Conservation (phyloP, 148 eudicot genomes). For the Arctostaphylos glauca region DNA sequence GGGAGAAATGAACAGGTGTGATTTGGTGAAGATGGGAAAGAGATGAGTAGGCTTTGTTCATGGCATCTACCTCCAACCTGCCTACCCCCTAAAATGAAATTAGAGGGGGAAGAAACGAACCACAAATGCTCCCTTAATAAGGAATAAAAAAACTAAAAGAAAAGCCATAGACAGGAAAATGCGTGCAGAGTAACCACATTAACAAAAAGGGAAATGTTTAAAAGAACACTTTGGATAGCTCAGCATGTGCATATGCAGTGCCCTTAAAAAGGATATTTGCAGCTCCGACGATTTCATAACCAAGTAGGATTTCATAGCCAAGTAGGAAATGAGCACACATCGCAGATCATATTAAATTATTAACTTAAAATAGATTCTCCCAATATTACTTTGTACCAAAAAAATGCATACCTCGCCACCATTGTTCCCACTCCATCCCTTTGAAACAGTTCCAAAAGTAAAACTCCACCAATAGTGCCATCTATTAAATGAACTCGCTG, state of each 20-base stretch:
- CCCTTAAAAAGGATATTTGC: neutral
- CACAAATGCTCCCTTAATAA: neutral
- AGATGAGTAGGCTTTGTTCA: neutral
- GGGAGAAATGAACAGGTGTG: neutral
- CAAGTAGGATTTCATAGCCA: neutral
- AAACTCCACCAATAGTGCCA: conserved; percentile 82
- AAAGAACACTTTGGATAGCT: neutral
- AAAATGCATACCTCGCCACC: conserved; percentile 76
- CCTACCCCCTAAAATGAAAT: neutral
- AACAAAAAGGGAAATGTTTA: neutral
- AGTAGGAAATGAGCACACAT: neutral
- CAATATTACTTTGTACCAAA: neutral
- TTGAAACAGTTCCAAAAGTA: conserved; percentile 79
- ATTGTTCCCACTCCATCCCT: conserved; percentile 96
- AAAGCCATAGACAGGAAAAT: neutral
- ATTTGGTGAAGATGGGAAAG: neutral
- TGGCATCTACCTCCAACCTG: neutral
- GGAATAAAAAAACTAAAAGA: neutral
- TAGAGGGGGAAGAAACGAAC: too few relatives aligned
- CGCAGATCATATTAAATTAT: neutral
- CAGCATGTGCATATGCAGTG: neutral
- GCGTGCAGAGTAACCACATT: neutral
- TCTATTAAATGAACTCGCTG: conserved; percentile 91
- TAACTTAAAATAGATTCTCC: neutral
- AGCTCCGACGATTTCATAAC: neutral